Evolutionary conservation across 148 eudicot species (phyloP).

Genomic region (Diospyros kaki): DNA sequence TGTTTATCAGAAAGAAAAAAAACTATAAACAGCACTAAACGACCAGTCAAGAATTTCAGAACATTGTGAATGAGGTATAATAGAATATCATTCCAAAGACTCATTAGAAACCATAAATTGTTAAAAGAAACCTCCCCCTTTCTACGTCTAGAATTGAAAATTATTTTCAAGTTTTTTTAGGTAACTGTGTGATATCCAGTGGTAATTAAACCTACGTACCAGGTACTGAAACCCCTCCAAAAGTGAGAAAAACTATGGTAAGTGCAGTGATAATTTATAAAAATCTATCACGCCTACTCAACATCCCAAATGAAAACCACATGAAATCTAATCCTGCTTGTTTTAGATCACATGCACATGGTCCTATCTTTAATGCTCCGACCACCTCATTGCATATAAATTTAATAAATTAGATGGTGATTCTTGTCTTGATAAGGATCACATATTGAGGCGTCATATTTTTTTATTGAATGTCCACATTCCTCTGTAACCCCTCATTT

Average conservation of each 20-base stretch:
- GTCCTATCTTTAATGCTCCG: constrained; percentile 8
- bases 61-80: neutral
- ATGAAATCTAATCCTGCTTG: constrained; percentile 46
- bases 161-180: neutral
- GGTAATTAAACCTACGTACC: neutral
- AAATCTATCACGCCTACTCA: neutral
- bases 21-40: neutral
- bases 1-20: no score
- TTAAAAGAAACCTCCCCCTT: neutral
- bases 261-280: neutral
- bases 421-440: constrained; percentile 22
- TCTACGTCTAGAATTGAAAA: neutral
- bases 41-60: neutral
- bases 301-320: constrained; percentile 27
- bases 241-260: neutral
- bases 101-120: neutral
- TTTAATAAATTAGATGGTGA: constrained; percentile 12
- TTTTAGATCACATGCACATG: constrained; percentile 30
- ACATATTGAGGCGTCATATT: neutral
- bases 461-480: constrained; percentile 6
- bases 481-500: constrained; percentile 4
- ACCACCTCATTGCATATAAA: constrained; percentile 3
- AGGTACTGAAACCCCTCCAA: neutral
- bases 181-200: neutral
- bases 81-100: neutral